Percentiles rank a stretch among this genome's conserved stretches.
Conservation (phyloP, 352 stramenopile species). For the Elongisporangium undulatum region DNA sequence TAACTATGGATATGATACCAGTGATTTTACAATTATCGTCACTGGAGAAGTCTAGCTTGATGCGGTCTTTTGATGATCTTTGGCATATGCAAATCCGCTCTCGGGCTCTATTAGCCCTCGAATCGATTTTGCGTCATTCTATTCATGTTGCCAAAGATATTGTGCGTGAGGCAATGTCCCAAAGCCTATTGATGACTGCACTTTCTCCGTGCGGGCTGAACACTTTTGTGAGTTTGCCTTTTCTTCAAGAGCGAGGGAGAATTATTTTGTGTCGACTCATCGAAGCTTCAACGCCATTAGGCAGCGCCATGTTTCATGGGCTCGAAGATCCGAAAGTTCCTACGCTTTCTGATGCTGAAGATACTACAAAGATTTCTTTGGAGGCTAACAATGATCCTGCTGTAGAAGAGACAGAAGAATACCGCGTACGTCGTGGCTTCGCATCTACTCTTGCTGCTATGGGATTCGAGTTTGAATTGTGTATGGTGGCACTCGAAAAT, state of each 20-base stretch:
- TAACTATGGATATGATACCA: slow-evolving; percentile 77
- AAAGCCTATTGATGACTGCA: slow-evolving; percentile 51
- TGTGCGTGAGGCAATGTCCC: slow-evolving; percentile 31
- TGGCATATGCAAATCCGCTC: slow-evolving; percentile 86
- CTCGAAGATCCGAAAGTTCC: slow-evolving; percentile 52
- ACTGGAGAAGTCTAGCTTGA: slow-evolving; percentile 59
- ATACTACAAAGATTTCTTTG: slow-evolving; percentile 1
- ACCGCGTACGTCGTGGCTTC: slow-evolving; percentile 68
- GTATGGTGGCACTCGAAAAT: slow-evolving; percentile 77
- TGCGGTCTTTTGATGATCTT: slow-evolving; percentile 69
- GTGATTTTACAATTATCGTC: slow-evolving; percentile 80
- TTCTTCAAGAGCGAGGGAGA: slow-evolving; percentile 74
- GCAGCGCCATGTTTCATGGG: slow-evolving; percentile 70
- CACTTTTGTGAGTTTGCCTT: slow-evolving; percentile 68
- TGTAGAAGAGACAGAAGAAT: slow-evolving; percentile 71
- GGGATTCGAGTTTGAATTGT: slow-evolving; percentile 88
- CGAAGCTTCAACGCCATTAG: slow-evolving; percentile 75
- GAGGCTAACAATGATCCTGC: slow-evolving; percentile 49
- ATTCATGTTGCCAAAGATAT: slow-evolving; percentile 32
- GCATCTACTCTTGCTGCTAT: slow-evolving; percentile 80
- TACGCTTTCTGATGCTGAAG: slow-evolving; percentile 14
- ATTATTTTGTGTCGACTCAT: slow-evolving; percentile 86
- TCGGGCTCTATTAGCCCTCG: slow-evolving; percentile 67
- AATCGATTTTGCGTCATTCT: slow-evolving; percentile 67
- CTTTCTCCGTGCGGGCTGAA: slow-evolving; percentile 60